Base-by-base conservation (phyloP, 306 rosid species). In the Morella rubra region DNA sequence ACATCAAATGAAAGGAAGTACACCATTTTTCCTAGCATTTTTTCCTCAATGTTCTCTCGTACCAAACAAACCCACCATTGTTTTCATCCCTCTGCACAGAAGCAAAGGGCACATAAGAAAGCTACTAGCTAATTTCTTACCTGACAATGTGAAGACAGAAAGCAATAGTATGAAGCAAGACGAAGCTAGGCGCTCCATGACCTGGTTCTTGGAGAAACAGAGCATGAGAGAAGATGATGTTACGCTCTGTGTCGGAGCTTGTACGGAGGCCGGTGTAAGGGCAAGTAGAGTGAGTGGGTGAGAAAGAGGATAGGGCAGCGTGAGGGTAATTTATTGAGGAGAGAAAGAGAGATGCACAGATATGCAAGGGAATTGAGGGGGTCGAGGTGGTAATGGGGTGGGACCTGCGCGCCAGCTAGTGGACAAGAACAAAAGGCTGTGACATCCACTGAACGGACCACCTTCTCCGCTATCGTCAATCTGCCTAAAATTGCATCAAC, bases 61-160 rank as follows among this genome's bases (percentile, higher is more conserved):
- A 47, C 20, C 8, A 1, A 32, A 18, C 19, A 60, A 9, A 42
- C 50, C 20, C 50, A n/a, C 8, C 11, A 27, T 41, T 40, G 8
- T 41, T 8, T 8, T 1, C 4, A 7, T 3, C 16, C 41, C 5
- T 42, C 41, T 13, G 2, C 9, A 8, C 55, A 4, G 1, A 27
- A 4, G 2, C 45, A 11, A 41, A 51, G 4, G 1, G n/a, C 4
- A 41, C 47, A 41, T 15, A 10, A 47, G 44, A 49, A 50, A 82
- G 50, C 50, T 14, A 11, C 9, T 5, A 41, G 13, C 24, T 15
- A 7, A 0, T 10, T 10, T 20, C 20, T 77, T 79, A 75, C 97
- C 93, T 83, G 97, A n/a, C 44, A 82, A 76, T 16, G 79, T 22
- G 68, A 71, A 71, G 40, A 85, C 18, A 32, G 80, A 74, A 19